These are phyloP conservation scores for Pistacia integerrima DNA, from an alignment of 345 rosid species.

Conservation along the genomic window DNA sequence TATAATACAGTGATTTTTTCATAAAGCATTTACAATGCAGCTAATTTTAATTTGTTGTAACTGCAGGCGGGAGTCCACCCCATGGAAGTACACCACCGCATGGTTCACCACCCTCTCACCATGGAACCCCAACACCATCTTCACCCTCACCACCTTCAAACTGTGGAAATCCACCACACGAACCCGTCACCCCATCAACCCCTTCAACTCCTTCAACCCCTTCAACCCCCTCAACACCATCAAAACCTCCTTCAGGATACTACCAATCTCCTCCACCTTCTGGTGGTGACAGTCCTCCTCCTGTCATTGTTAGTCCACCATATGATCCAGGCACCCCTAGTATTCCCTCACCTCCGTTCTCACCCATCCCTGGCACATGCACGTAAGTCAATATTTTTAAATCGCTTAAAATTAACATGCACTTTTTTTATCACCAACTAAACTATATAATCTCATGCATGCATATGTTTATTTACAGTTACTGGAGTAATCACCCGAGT, in stretches of 20 bases:
- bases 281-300: slow-evolving; percentile 26
- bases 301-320: slow-evolving; percentile 45
- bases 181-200: slow-evolving; percentile 37
- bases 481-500: slow-evolving; percentile 88
- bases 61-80: slow-evolving; percentile 41
- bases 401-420: too few relatives aligned
- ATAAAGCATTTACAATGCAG: neutral
- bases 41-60: neutral
- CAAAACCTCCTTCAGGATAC: slow-evolving; percentile 55
- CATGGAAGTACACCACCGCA: slow-evolving; percentile 10
- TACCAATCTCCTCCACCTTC: slow-evolving; percentile 52
- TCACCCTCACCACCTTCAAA: slow-evolving; percentile 41
- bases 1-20: neutral
- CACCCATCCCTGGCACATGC: slow-evolving; percentile 78
- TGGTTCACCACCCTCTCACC: neutral
- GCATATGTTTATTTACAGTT: slow-evolving; percentile 43
- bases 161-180: slow-evolving; percentile 44
- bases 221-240: slow-evolving; percentile 42
- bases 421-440: too few relatives aligned
- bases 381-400: slow-evolving; percentile 49
- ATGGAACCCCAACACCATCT: slow-evolving; percentile 44
- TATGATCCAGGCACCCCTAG: slow-evolving; percentile 62
- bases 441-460: neutral
- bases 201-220: slow-evolving; percentile 50
- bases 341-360: slow-evolving; percentile 60